These are phyloP conservation scores for Casuarina glauca DNA, from an alignment of 306 rosid species.

Conservation along the genomic window DNA sequence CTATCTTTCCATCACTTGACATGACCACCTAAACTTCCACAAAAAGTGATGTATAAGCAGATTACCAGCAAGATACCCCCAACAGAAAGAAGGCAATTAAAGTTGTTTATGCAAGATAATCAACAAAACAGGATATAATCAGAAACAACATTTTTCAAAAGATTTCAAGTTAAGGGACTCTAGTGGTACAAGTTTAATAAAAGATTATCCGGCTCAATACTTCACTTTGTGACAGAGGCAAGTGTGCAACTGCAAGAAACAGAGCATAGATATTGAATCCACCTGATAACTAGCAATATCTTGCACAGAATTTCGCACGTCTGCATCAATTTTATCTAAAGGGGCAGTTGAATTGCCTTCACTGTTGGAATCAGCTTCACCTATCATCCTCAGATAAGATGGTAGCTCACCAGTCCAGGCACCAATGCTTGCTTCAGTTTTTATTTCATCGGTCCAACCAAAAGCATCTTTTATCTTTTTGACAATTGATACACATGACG, in stretches of 20 bases:
- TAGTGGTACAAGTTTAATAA: too few relatives aligned
- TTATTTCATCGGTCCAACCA: conserved; percentile 69
- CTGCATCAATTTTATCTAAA: conserved; percentile 45
- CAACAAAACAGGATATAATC: too few relatives aligned
- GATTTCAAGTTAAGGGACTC: too few relatives aligned
- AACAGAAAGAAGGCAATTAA: not conserved
- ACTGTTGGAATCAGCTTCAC: conserved; percentile 29
- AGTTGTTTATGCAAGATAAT: not conserved
- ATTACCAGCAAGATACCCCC: not conserved
- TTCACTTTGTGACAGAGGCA: not conserved
- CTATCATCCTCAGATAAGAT: conserved; percentile 47
- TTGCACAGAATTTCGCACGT: conserved; percentile 51
- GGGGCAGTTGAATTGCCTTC: conserved; percentile 44
- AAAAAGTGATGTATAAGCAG: conserved; percentile 5
- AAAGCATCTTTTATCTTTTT: conserved; percentile 60
- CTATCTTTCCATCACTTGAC: conserved; percentile 60
- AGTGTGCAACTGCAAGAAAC: conserved; percentile 6
- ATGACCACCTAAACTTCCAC: conserved; percentile 68
- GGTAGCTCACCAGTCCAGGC: conserved; percentile 83
- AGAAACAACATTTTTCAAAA: too few relatives aligned
- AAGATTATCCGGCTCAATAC: too few relatives aligned
- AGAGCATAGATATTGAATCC: conserved; percentile 2
- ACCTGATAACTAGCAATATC: conserved; percentile 97
- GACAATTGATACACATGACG: conserved; percentile 53
- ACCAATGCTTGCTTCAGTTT: conserved; percentile 56